These are phyloP conservation scores for Oidiodendron maius DNA, from an alignment of 495 filamentous ascomycete species.

Conservation along the genomic window DNA sequence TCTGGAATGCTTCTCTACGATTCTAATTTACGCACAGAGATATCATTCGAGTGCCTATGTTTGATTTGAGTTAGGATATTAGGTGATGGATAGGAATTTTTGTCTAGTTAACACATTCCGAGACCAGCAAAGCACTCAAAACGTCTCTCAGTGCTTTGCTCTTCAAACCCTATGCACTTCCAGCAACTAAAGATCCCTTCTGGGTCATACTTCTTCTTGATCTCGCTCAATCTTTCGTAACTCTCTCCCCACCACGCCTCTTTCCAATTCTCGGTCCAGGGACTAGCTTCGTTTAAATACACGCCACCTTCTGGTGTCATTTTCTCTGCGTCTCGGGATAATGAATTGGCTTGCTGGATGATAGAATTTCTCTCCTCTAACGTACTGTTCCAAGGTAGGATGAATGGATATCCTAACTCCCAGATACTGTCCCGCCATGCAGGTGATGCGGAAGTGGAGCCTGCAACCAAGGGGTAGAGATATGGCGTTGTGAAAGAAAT, in stretches of 20 bases:
- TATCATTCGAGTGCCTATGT: not conserved
- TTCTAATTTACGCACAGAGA: no score
- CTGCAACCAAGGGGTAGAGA: conserved; percentile 16
- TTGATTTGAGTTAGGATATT: not conserved
- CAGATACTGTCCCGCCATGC: conserved; percentile 39
- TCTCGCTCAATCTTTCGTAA: conserved; percentile 29
- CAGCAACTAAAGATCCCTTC: conserved; percentile 39
- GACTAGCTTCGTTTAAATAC: conserved; percentile 44
- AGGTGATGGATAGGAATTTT: no score
- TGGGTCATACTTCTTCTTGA: conserved; percentile 48
- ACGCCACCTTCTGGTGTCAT: conserved; percentile 29
- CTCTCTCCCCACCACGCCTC: conserved; percentile 39
- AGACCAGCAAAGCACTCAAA: not conserved
- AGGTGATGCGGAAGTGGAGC: conserved; percentile 33
- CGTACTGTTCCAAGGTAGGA: conserved; percentile 32
- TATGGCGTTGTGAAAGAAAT: conserved; percentile 28
- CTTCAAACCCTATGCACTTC: conserved; percentile 41
- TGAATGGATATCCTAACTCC: conserved; percentile 29
- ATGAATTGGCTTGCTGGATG: conserved; percentile 32
- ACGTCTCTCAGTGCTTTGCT: not conserved
- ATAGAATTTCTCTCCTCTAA: conserved; percentile 28
- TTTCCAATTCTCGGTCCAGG: conserved; percentile 30
- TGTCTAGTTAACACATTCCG: not conserved
- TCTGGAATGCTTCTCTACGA: no score
- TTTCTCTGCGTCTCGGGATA: conserved; percentile 35